Base-by-base conservation (phyloP, 306 rosid genomes). In the Lathyrus oleraceus region DNA sequence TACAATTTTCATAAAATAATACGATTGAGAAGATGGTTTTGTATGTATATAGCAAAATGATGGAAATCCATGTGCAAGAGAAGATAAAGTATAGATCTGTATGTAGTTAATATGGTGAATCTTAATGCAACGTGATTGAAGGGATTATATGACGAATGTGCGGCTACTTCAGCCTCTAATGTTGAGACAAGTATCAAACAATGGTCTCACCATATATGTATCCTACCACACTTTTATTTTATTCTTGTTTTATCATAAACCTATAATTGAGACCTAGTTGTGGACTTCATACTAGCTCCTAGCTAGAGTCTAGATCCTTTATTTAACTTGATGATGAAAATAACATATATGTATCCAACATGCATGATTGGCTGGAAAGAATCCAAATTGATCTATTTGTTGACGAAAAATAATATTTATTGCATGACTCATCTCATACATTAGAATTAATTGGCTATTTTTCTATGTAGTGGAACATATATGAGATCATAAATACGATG, bases 41-140 rank as follows among this genome's bases (percentile, higher is more conserved):
- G 16, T 53, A 65, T 47, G 70, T 27, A 57, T 57, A 36, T 16
- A 10, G 11, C 65, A 76, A 85, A 87, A 84, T 89, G 71, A 74
- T 77, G 91, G 81, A 53, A 42, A 83, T 83, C 76, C 90, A 88
- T 91, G 90, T 88, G 95, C 72, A 53, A 61, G 67, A 63, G 74
- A 58, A 47, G 70, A 81, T 81, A 73, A 27, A 8, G 61, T 70
- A 11, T 83, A 81, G 86, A 84, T 84, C 65, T 21, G 2, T 57
- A 71, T 83, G 82, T 57, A 71, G 76, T 68, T 74, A 76, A 72
- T 75, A 81, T 65, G 76, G 51, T 74, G 81, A 79, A 85, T 78
- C 89, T 65, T 63, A 52, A 47, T 73, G 67, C 76, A 85, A 82
- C 88, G 89, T 85, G 87, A 80, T 76, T 61, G 59, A 49, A 73